These are phyloP conservation scores for Apiotrichum akiyoshidainum DNA, from an alignment of 1,284 basidiomycete genomes.

Conservation along the genomic window DNA sequence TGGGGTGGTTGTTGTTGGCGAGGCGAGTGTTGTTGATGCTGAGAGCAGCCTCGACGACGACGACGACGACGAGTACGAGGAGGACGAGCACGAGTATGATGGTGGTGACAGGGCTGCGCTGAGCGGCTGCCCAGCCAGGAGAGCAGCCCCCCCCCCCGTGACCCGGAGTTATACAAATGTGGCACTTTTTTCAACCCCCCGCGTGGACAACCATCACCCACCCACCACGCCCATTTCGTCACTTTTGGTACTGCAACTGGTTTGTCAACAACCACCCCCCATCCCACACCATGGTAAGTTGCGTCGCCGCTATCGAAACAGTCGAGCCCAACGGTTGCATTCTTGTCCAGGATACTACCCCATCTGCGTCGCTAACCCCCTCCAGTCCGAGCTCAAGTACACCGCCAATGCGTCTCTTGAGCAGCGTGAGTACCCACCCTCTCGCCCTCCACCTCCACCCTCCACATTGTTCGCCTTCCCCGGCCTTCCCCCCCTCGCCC, in stretches of 20 bases:
- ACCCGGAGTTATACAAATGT: neutral
- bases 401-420: constrained; percentile 91
- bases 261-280: neutral
- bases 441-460: neutral
- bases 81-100: neutral
- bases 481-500: constrained; percentile 6
- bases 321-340: no score
- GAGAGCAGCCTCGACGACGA: constrained; percentile 2
- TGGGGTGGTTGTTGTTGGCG: neutral
- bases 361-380: neutral
- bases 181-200: neutral
- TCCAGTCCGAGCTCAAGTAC: constrained; percentile 75
- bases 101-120: neutral
- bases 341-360: no score
- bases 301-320: neutral
- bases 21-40: constrained; percentile 2
- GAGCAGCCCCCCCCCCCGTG: neutral
- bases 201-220: neutral
- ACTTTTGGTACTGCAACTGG: neutral
- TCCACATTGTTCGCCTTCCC: constrained; percentile 5
- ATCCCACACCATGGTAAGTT: neutral
- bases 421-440: constrained; percentile 63
- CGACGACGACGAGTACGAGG: neutral
- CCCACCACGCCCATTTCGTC: no score
- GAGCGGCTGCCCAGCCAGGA: neutral